These are phyloP conservation scores for Cyclocybe cylindracea DNA, from an alignment of 768 basidiomycete genomes.

Conservation along the genomic window DNA sequence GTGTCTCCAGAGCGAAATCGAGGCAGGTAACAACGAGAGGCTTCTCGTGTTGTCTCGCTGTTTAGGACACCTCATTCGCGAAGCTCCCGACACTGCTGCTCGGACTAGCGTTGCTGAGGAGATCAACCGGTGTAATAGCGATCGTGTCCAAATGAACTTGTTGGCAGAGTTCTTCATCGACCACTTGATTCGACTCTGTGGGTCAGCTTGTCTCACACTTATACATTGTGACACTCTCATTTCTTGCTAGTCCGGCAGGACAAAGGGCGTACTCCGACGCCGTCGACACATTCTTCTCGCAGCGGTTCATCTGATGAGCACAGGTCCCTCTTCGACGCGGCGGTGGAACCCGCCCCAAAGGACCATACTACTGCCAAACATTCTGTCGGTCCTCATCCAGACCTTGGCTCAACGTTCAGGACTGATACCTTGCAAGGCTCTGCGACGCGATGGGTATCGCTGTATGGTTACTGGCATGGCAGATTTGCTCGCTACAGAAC, in stretches of 20 bases:
- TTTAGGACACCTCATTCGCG: slow-evolving; percentile 4
- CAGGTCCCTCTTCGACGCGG: not conserved
- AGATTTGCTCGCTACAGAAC: not conserved
- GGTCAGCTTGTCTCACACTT: not conserved
- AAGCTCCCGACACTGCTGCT: not conserved
- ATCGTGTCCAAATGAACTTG: not conserved
- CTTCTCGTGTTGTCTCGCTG: not conserved
- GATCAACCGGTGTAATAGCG: not conserved
- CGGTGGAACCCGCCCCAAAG: slow-evolving; percentile 5
- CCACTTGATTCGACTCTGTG: not conserved
- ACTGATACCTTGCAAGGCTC: slow-evolving; percentile 6
- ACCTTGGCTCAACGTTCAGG: not conserved
- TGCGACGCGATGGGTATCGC: slow-evolving; percentile 7
- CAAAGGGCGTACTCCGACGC: slow-evolving; percentile 6
- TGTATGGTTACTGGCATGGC: slow-evolving; percentile 5
- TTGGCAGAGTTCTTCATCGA: slow-evolving; percentile 1
- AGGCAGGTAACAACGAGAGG: no score
- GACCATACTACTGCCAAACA: slow-evolving; percentile 6
- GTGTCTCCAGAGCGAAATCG: no score
- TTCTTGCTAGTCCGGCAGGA: not conserved
- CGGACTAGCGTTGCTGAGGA: not conserved
- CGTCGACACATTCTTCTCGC: slow-evolving; percentile 4
- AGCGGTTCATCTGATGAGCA: not conserved
- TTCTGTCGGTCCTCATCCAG: not conserved
- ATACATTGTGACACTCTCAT: not conserved